phyloP scores from a whole-genome alignment of 352 stramenopile genomes.

The Phytophthora tentaculata region DNA sequence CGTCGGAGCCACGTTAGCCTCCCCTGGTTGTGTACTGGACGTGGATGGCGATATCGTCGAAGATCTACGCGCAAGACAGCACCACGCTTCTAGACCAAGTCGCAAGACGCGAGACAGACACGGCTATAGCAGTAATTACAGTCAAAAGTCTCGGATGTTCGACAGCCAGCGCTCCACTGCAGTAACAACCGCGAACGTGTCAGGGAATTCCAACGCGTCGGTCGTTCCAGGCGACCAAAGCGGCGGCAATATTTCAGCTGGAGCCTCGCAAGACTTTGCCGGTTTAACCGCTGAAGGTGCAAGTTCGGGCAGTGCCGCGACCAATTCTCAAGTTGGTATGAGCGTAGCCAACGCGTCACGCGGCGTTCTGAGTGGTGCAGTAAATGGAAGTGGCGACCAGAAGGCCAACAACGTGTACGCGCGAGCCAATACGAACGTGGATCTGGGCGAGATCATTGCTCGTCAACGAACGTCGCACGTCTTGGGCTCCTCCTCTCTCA shows the following conservation, averaged over 20 bases:
- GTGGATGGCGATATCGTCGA: conserved; percentile 81
- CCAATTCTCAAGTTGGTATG: conserved; percentile 50
- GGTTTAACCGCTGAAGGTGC: conserved; percentile 25
- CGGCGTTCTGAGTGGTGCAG: conserved; percentile 42
- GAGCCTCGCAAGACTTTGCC: conserved; percentile 53
- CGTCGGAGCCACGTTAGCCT: conserved; percentile 70
- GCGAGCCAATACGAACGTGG: conserved; percentile 73
- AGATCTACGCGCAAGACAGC: conserved; percentile 65
- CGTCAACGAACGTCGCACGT: conserved; percentile 72
- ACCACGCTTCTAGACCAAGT: conserved; percentile 33
- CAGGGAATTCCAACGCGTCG: conserved; percentile 53
- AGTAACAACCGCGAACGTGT: conserved; percentile 17
- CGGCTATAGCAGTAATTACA: conserved; percentile 33
- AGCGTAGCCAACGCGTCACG: conserved; percentile 53
- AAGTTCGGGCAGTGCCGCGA: conserved; percentile 43
- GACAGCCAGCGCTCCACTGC: conserved; percentile 50
- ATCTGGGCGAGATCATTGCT: conserved; percentile 76
- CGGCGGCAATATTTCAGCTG: conserved; percentile 54
- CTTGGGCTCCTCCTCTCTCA: conserved; percentile 59
- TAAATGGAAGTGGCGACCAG: conserved; percentile 45
- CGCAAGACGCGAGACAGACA: conserved; percentile 28
- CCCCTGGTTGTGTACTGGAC: conserved; percentile 81
- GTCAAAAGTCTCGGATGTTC: conserved; percentile 51
- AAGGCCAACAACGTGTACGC: conserved; percentile 68
- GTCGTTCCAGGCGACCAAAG: conserved; percentile 50